Base-by-base conservation (phyloP, 2,329 filamentous ascomycete species). In the Nemania bipapillata region DNA sequence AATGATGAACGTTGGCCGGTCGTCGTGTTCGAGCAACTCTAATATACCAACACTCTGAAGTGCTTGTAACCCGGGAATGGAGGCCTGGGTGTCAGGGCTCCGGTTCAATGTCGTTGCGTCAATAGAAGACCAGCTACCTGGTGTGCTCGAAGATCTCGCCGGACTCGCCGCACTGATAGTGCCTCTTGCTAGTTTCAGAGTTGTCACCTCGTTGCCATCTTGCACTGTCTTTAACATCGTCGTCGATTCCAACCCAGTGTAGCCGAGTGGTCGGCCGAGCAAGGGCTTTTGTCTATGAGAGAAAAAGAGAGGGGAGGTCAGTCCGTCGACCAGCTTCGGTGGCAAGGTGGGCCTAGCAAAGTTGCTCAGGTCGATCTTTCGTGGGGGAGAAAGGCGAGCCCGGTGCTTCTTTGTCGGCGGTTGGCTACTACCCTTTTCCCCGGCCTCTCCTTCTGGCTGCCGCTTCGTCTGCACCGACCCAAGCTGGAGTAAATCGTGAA, bases 11-110 rank as follows among this genome's bases (percentile, higher is more conserved):
- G 91, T 92, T 2, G 92, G 92, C 54, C 92, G 84, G 57, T 91
- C 87, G 77, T 96, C 92, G 72, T 91, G 87, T 75, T 95, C 92
- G 47, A 96, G 79, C 45, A 95, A 81, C 77, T 95, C 92, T 22
- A 90, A 80, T 9, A 93, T 85, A 26, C 91, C 90, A 59, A 94
- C 83, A 28, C 86, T 86, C 49, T 87, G 87, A 4, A 94, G 82
- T 58, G 88, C 81, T 59, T 88, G 84, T 52, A 88, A 71, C 4
- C 84, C 83, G 1, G 87, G 83, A 0, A 82, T 55, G 79, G 62
- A 83, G 79, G 69, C 82, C 77, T 69, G 82, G 28, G 79, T 79
- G 64, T 89, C 88, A 8, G 87, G 85, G 60, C 85, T 89, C 50
- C 81, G 77, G 30, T 83, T 82, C 15, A 85, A 79, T n/a, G 82